Base-by-base conservation (phyloP, 768 basidiomycete genomes). In the Lentinula raphanica region DNA sequence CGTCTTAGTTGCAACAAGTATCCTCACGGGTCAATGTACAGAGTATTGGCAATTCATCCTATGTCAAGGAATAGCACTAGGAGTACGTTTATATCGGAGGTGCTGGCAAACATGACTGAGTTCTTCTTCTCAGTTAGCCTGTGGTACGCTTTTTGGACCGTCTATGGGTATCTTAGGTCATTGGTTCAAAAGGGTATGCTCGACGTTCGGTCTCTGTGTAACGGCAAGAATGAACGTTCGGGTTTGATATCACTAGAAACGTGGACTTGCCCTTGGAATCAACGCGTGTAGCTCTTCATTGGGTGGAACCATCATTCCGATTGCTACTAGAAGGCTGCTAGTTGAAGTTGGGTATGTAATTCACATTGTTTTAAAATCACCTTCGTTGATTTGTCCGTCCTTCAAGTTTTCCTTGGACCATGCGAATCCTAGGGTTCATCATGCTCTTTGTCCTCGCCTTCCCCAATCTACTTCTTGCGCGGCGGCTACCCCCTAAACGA, bases 41-140 rank as follows among this genome's bases (percentile, higher is more conserved):
- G 58, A 78, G 58, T 92, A 85, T 64, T 92, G 90, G 90, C 87
- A 92, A 8, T 87, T 91, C 62, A 63, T 92, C 21, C 76, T 92
- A 0, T 88, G 82, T 59, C 90, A 92, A 66, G 90, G 89, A 0
- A 63, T 91, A 35, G 79, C 78, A 0, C 68, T 84, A 7, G 90
- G 90, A 23, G 83, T 88, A 58, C 58, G 85, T 61, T 23, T n/a
- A 44, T 54, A 54, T 36, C 56, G 36, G 29, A 15, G 59, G 40
- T 55, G 21, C 21, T 21, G 39, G 25, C 53, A 11, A 29, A 7
- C 45, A 38, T 50, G 53, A 44, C 21, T 25, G 31, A 59, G 23
- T 49, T 39, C 45, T 64, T 64, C 17, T 77, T 38, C 31, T 19
- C 54, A 79, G 78, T 53, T 77, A 4, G 76, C 76, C 9, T 74